Evolutionary conservation across 352 stramenopile species (phyloP).

Genomic region (Phytopythium vexans): DNA sequence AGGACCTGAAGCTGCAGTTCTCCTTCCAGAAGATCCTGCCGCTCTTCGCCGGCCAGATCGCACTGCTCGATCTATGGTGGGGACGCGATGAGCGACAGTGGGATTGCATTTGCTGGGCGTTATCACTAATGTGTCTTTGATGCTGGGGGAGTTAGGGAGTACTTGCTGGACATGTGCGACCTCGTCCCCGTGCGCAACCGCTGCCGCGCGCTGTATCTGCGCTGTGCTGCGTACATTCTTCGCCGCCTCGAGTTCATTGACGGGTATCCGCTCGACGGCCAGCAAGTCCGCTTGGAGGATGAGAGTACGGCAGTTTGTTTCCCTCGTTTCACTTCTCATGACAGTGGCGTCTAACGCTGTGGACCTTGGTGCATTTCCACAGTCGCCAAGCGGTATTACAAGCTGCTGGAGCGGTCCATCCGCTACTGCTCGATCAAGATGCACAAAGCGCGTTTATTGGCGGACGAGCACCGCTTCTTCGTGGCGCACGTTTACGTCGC

Average conservation of each 20-base stretch:
- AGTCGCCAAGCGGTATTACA: slow-evolving; percentile 62
- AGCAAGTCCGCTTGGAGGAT: slow-evolving; percentile 43
- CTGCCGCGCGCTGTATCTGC: slow-evolving; percentile 67
- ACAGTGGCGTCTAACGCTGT: background rate
- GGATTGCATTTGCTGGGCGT: background rate
- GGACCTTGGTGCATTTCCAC: slow-evolving; percentile 5
- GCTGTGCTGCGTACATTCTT: slow-evolving; percentile 64
- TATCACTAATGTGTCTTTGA: slow-evolving; percentile 4
- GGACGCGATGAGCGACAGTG: slow-evolving; percentile 6
- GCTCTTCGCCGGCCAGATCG: slow-evolving; percentile 57
- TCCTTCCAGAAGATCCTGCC: slow-evolving; percentile 80
- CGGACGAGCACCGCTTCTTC: slow-evolving; percentile 74
- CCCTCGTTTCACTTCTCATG: background rate
- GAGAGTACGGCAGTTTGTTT: slow-evolving; percentile 16
- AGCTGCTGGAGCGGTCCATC: slow-evolving; percentile 54
- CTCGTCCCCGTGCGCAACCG: slow-evolving; percentile 69
- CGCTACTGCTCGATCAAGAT: slow-evolving; percentile 65
- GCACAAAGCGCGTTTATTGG: slow-evolving; percentile 52
- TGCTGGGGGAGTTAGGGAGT: slow-evolving; percentile 35
- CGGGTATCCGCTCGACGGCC: slow-evolving; percentile 52
- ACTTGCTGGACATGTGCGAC: slow-evolving; percentile 82
- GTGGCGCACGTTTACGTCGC: slow-evolving; percentile 63
- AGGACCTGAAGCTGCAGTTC: slow-evolving; percentile 49
- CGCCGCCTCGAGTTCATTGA: slow-evolving; percentile 80
- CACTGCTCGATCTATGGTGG: slow-evolving; percentile 74